Conservation (phyloP, 352 stramenopile species). For the Peronospora belbahrii region DNA sequence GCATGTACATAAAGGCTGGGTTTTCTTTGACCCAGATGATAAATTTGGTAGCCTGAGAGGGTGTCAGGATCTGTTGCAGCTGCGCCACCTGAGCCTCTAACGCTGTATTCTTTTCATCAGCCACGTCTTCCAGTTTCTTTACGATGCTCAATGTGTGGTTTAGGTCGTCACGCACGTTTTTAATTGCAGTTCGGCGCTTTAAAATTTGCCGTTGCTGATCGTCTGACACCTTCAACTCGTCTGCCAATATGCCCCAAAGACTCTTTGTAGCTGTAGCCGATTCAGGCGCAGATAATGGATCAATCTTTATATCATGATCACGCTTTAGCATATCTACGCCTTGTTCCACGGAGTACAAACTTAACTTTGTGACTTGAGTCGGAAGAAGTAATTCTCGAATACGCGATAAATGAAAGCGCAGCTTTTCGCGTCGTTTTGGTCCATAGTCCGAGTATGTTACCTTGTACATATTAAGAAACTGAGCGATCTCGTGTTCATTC, state of each 20-base stretch:
- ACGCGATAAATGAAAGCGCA: slow-evolving; percentile 62
- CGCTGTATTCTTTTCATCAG: slow-evolving; percentile 70
- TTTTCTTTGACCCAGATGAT: slow-evolving; percentile 86
- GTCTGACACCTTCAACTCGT: slow-evolving; percentile 59
- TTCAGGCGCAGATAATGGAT: slow-evolving; percentile 40
- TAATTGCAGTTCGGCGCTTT: slow-evolving; percentile 48
- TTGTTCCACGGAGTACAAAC: slow-evolving; percentile 70
- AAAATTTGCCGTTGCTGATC: slow-evolving; percentile 64
- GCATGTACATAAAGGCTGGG: slow-evolving; percentile 82
- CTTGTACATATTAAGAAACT: slow-evolving; percentile 81
- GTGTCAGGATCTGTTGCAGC: slow-evolving; percentile 67
- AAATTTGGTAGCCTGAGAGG: slow-evolving; percentile 74
- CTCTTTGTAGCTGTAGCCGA: slow-evolving; percentile 49
- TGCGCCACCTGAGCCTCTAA: slow-evolving; percentile 61
- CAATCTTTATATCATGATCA: slow-evolving; percentile 55
- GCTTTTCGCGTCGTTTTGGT: slow-evolving; percentile 58
- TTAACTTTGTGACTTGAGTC: slow-evolving; percentile 74
- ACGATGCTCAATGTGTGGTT: slow-evolving; percentile 67
- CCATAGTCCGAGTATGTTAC: slow-evolving; percentile 77
- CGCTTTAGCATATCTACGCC: slow-evolving; percentile 47
- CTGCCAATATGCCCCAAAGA: slow-evolving; percentile 65
- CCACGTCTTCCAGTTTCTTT: slow-evolving; percentile 60
- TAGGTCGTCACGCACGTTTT: slow-evolving; percentile 54
- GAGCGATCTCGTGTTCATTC: slow-evolving; percentile 61
- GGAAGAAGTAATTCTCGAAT: slow-evolving; percentile 68